Conservation (phyloP, 495 filamentous ascomycete genomes). For the Hypomontagnella submonticulosa region DNA sequence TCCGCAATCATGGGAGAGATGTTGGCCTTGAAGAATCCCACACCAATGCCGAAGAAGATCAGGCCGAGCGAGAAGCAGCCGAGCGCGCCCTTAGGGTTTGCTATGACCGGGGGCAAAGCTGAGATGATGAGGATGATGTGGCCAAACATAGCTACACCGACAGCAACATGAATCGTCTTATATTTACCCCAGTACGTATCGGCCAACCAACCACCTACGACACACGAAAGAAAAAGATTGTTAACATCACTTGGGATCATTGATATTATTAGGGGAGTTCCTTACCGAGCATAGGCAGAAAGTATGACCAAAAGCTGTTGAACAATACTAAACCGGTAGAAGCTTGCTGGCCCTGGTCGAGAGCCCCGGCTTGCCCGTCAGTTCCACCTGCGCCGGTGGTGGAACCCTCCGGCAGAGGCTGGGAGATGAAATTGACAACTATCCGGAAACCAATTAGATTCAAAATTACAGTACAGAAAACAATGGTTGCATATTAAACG, state of each 20-base stretch:
- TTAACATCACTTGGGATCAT: too few relatives aligned
- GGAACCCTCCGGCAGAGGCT: slow-evolving; percentile 67
- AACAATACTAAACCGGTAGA: slow-evolving; percentile 74
- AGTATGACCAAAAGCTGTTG: slow-evolving; percentile 80
- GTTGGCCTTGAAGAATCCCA: slow-evolving; percentile 73
- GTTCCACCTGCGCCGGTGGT: slow-evolving; percentile 66
- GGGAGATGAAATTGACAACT: slow-evolving; percentile 75
- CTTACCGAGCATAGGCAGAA: slow-evolving; percentile 70
- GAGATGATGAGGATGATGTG: slow-evolving; percentile 74
- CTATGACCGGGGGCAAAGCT: slow-evolving; percentile 70
- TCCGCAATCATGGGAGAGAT: slow-evolving; percentile 70
- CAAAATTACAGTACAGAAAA: neutral
- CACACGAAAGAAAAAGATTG: neutral
- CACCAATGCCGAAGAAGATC: slow-evolving; percentile 73
- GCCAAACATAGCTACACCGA: slow-evolving; percentile 69
- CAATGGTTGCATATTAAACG: slow-evolving; percentile 1
- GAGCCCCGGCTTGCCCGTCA: slow-evolving; percentile 69
- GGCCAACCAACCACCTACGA: slow-evolving; percentile 72
- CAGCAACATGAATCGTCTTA: slow-evolving; percentile 71
- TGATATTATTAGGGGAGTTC: neutral
- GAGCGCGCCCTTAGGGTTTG: slow-evolving; percentile 62
- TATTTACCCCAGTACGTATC: slow-evolving; percentile 78
- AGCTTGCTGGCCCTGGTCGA: slow-evolving; percentile 73
- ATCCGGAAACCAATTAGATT: slow-evolving; percentile 19
- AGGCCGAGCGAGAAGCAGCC: slow-evolving; percentile 70